Evolutionary conservation across 345 rosid genomes (phyloP).

Genomic region (Citrus inodora): DNA sequence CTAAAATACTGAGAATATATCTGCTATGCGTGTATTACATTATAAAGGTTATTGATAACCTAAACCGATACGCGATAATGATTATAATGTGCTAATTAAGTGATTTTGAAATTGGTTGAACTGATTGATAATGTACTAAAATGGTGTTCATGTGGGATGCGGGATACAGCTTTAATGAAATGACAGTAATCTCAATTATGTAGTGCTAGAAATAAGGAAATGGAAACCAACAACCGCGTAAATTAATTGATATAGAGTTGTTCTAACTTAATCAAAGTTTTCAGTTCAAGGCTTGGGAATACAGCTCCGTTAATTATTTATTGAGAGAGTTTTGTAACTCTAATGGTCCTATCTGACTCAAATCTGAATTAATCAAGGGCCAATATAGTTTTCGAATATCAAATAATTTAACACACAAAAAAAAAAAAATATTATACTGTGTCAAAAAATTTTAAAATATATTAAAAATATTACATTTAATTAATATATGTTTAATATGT

Average conservation of each 20-base stretch:
- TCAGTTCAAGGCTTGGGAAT: accelerated
- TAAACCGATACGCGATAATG: no score
- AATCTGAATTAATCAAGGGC: accelerated
- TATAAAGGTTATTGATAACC: no score
- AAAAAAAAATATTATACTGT: no score
- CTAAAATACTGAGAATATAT: no score
- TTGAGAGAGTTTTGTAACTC: accelerated
- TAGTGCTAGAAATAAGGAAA: no score
- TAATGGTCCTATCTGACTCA: accelerated
- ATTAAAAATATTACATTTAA: no score
- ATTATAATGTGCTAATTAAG: no score
- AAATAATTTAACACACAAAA: accelerated
- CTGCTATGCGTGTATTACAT: no score
- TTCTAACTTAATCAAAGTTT: accelerated
- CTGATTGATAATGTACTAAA: not conserved
- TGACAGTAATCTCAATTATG: not conserved
- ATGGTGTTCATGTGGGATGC: not conserved
- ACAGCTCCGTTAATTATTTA: accelerated
- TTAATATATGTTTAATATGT: no score
- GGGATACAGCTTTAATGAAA: not conserved
- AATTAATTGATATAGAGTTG: accelerated
- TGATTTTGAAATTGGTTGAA: no score
- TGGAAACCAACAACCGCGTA: accelerated
- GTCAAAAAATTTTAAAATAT: no score
- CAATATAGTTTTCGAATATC: accelerated